Evolutionary conservation across 2,329 filamentous ascomycete genomes (phyloP), one percentile per base, ranked within the genome.

Genomic region (Ophiostoma quercus): DNA sequence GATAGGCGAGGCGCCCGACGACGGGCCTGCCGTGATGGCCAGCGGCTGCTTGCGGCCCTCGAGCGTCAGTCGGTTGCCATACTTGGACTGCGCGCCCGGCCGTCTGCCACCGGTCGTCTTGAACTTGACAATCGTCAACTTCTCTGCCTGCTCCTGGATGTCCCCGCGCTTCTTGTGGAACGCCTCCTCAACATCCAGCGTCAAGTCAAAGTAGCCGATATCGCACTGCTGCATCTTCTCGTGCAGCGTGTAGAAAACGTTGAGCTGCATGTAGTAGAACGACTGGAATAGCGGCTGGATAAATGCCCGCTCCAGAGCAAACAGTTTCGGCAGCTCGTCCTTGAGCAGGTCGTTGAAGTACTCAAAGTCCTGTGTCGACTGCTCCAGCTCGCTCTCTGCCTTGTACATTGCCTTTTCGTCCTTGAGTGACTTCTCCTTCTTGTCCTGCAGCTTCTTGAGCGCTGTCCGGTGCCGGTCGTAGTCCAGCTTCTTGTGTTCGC

Each of bases 181-280:
- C 14, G 92, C 94, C 73, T 94, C 94, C 78, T 97, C 92, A 62
- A 99, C 90, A 76, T 96, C 94, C 41, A 92, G 85, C 1, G 91
- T 92, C 68, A 99, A 85, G 79, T 99, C 92, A 79, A 99, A 99
- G 81, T 99, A 99, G 72, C 93, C 93, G 77, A 99, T 99, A 77
- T 98, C 94, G 79, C 96, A 93, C 74, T 86, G 88, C 82, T 99
- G 95, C 95, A 99, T 99, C 81, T 90, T 92, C 80, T 98, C 94
- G 79, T 99, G 95, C 69, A 99, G 84, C 0, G 95, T 99, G 81
- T 99, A 99, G 80, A 98, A 99, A 74, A 99, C 92, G 80, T 99
- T 99, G 74, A 99, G 87, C 80, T 99, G 95, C 95, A 99, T 99
- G 84, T 98, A 99, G 82, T 99, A 99, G 82, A 99, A 99, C 11